phyloP scores from a whole-genome alignment of 164 flowering plant species.

The grape (Vitis vinifera) region DNA sequence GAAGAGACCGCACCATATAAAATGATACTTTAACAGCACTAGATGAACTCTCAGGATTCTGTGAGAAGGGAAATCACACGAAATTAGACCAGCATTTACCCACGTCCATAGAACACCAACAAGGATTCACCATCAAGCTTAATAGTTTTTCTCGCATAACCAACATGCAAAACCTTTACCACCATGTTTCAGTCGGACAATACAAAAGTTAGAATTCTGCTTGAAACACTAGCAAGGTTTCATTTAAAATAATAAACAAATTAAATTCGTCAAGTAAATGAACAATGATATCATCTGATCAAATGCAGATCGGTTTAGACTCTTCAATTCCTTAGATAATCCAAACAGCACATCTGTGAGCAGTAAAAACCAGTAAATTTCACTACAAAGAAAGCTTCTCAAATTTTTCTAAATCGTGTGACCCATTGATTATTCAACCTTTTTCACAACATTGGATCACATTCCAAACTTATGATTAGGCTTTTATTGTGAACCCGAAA shows the following conservation, averaged over 20 bases:
- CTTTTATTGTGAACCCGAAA: neutral
- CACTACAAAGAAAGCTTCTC: neutral
- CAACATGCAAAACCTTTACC: neutral
- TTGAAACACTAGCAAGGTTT: too few relatives aligned
- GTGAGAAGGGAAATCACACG: neutral
- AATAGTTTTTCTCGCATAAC: neutral
- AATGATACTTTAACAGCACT: neutral
- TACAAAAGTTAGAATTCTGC: too few relatives aligned
- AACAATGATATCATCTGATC: constrained; percentile 1
- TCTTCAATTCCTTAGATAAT: neutral
- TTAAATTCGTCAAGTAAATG: neutral
- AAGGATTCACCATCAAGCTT: neutral
- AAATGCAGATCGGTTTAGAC: neutral
- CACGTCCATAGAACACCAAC: neutral
- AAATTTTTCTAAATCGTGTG: neutral
- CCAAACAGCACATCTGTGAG: neutral
- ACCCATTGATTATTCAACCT: neutral
- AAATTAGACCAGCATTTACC: neutral
- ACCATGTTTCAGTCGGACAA: neutral
- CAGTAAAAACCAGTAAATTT: neutral
- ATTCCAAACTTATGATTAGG: neutral
- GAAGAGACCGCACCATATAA: neutral
- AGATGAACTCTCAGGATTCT: constrained; percentile 3
- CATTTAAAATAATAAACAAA: neutral
- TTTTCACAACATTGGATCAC: neutral